Conservation (phyloP, 345 rosid genomes). For the Pugionium cornutum region DNA sequence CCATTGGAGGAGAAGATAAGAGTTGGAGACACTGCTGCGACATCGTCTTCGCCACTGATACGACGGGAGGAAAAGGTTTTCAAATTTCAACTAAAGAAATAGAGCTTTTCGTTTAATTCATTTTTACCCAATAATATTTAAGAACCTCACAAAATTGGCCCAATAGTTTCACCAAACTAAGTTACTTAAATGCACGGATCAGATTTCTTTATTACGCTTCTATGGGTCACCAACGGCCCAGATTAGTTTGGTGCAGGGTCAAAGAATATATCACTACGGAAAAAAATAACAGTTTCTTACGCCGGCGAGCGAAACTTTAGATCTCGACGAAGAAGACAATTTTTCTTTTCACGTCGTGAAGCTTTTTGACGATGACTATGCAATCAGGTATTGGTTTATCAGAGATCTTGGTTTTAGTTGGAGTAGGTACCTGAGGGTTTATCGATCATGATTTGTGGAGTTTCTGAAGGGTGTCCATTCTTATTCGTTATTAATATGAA, state of each 20-base stretch:
- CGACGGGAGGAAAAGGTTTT: constrained; percentile 27
- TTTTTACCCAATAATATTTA: background rate
- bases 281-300: constrained; percentile 11
- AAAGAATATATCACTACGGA: background rate
- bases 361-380: constrained; percentile 59
- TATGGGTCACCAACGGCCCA: constrained; percentile 14
- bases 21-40: constrained; percentile 26
- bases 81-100: background rate
- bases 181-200: constrained; percentile 13
- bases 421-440: constrained; percentile 63
- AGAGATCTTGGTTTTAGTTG: constrained; percentile 69
- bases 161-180: background rate
- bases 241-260: constrained; percentile 18
- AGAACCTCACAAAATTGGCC: constrained; percentile 10
- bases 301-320: constrained; percentile 26
- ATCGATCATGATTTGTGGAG: constrained; percentile 8
- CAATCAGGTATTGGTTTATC: constrained; percentile 74
- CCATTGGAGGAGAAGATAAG: constrained; percentile 41
- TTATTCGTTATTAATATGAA: constrained; percentile 2
- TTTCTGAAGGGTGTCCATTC: background rate
- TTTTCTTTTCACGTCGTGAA: background rate
- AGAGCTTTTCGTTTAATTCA: constrained; percentile 10
- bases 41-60: constrained; percentile 31
- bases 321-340: constrained; percentile 30
- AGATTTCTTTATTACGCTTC: constrained; percentile 6